Evolutionary conservation across 2,329 filamentous ascomycete species (phyloP).

Genomic region (Claviceps purpurea): DNA sequence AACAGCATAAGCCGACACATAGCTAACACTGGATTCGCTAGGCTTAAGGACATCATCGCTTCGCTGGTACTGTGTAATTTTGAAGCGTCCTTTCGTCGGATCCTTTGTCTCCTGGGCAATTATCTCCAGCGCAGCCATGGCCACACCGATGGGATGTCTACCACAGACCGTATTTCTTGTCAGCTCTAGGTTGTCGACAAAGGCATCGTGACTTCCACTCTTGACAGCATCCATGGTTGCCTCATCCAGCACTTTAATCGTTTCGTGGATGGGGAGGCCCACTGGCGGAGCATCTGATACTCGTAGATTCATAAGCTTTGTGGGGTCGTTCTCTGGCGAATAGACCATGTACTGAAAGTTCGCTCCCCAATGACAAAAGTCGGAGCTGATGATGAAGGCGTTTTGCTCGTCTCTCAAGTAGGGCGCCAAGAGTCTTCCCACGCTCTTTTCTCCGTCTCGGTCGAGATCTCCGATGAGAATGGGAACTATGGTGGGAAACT

Average conservation of each 20-base stretch:
- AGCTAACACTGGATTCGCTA: constrained; percentile 79
- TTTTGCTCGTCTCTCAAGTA: constrained; percentile 66
- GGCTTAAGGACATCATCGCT: constrained; percentile 60
- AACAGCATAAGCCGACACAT: constrained; percentile 81
- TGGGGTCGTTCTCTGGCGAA: constrained; percentile 28
- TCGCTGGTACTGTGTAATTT: constrained; percentile 74
- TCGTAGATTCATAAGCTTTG: constrained; percentile 25
- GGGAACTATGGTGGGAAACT: constrained; percentile 66
- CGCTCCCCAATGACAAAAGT: constrained; percentile 92
- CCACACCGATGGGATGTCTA: constrained; percentile 83
- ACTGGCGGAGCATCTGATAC: constrained; percentile 20
- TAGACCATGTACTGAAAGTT: constrained; percentile 77
- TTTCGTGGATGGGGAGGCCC: constrained; percentile 58
- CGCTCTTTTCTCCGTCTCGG: constrained; percentile 47
- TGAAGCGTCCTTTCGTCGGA: constrained; percentile 46
- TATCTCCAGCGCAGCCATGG: constrained; percentile 75
- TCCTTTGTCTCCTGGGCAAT: constrained; percentile 29
- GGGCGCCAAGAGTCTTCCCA: constrained; percentile 59
- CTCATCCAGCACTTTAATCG: constrained; percentile 67
- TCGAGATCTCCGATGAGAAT: constrained; percentile 71
- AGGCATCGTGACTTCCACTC: constrained; percentile 56
- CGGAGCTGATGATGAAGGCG: constrained; percentile 79
- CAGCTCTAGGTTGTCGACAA: constrained; percentile 52
- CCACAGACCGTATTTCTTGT: constrained; percentile 92
- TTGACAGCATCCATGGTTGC: constrained; percentile 76